Base-by-base conservation (phyloP, 2,329 filamentous ascomycete genomes). In the Epichloe uncinata region DNA sequence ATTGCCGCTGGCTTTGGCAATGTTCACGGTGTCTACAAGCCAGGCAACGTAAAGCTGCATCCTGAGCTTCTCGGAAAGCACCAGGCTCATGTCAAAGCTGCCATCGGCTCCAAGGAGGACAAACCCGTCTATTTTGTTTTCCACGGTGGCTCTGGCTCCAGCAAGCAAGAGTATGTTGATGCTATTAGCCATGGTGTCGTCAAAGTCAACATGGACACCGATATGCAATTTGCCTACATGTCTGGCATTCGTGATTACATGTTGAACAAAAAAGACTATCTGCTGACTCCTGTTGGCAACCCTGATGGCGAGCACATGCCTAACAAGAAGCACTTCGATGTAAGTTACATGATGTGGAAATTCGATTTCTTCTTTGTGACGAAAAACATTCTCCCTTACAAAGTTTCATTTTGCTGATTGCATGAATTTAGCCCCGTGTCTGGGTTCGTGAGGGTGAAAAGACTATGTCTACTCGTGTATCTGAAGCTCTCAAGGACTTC, bases 91-190 rank as follows among this genome's bases (percentile, higher is more conserved):
- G 87, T 96, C 69, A 81, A 87, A 72, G 81, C 91, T 71, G 80
- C 94, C 76, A 81, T 84, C 57, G 70, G 72, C 58, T 73, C 79
- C 62, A 73, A 78, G 61, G 79, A 86, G 58, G 78, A 86, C 66
- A 96, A 96, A 84, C 93, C 93, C 60, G 87, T 97, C 66, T 97
- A 90, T 82, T 88, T 98, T 64, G 93, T 98, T 69, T 98, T 98
- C 85, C 93, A 98, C 79, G 93, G 93, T 64, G 93, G 93, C 63
- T 95, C 87, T 56, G 93, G 93, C 60, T 94, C 87, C 58, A 78
- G 79, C 68, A 94, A 95, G 77, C 72, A 87, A 61, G 93, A 98
- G 75, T 98, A 86, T 79, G 77, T 75, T 56, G 81, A 88, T 61
- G 91, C 90, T 66, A 96, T 96, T 71, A 73, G 75, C 66, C 85